Evolutionary conservation across 106 monocot genomes (phyloP).

Genomic region (Triglochin maritima): DNA sequence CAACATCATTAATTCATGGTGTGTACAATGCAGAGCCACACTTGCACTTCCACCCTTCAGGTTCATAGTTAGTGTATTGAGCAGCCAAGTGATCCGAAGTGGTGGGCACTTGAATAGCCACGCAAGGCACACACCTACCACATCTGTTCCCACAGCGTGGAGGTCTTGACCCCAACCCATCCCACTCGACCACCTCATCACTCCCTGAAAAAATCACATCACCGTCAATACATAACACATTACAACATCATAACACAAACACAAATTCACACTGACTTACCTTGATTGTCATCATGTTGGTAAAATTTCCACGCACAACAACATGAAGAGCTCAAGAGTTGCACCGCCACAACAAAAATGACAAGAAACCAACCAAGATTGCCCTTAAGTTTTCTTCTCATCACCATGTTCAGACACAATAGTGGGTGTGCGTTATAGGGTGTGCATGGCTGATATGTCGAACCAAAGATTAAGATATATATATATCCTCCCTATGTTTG

Average conservation of each 20-base stretch:
- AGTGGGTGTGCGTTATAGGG: too few relatives aligned
- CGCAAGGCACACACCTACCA: slow-evolving; percentile 35
- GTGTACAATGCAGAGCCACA: slow-evolving; percentile 48
- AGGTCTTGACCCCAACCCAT: slow-evolving; percentile 39
- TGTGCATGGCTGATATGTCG: too few relatives aligned
- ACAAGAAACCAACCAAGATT: too few relatives aligned
- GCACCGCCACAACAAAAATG: not conserved
- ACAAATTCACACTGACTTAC: too few relatives aligned
- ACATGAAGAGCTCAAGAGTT: not conserved
- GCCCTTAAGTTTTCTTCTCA: too few relatives aligned
- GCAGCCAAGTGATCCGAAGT: not conserved
- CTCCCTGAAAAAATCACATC: not conserved
- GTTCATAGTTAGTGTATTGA: slow-evolving; percentile 59
- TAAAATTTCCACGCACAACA: not conserved
- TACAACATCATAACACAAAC: too few relatives aligned
- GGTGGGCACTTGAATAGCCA: slow-evolving; percentile 40
- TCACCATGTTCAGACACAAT: too few relatives aligned
- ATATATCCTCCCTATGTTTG: too few relatives aligned
- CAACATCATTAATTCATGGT: slow-evolving; percentile 15
- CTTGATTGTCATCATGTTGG: not conserved
- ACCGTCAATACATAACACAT: too few relatives aligned
- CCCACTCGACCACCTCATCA: not conserved
- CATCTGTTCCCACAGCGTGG: slow-evolving; percentile 49
- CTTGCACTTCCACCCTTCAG: slow-evolving; percentile 79
- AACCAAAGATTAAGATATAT: too few relatives aligned